Base-by-base conservation (phyloP, 768 basidiomycete genomes). In the Plicaturopsis crispa region DNA sequence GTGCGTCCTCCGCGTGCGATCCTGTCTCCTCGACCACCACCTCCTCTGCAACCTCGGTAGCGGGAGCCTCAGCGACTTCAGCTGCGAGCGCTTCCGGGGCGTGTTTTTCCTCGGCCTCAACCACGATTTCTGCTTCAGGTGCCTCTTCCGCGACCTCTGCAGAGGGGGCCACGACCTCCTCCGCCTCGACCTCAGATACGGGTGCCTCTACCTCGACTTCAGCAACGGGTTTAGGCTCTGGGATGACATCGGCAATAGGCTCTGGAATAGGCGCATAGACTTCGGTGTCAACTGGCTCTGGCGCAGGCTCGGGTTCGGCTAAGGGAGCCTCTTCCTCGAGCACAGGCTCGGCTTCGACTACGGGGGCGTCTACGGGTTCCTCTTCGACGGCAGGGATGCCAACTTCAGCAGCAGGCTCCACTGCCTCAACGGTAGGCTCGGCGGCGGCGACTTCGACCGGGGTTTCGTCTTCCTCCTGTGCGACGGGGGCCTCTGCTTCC, bases 121-220 rank as follows among this genome's bases (percentile, higher is more conserved):
- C 10, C 28, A 30, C 28, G n/a, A 10, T n/a, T 10, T 30, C 28
- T 30, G n/a, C n/a, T 30, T n/a, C 28, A 30, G 28, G n/a, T 10
- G 28, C 28, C 39, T 35, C 24, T 18, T 33, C 31, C 14, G 31
- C 41, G 11, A 42, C 18, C 13, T 26, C 41, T 6, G 39, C 39
- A 18, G 31, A 11, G 10, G 39, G 22, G 16, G 37, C 36, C 18
- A 33, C 37, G n/a, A 14, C 13, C 13, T 16, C 18, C 18, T 6
- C 13, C 31, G 31, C 7, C 5, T 38, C 18, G 34, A 13, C 18
- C n/a, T 19, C 37, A 10, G 34, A 21, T 14, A 33, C 22, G 32
- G 39, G 18, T 5, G 13, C 6, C 8, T 40, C 38, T 24, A 16
- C 8, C 18, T 26, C 38, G 16, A 31, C 13, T 17, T 5, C 6